Evolutionary conservation across 2,329 filamentous ascomycete species (phyloP), one percentile per base, ranked within the genome.

Genomic region (Aspergillus pseudotamarii): DNA sequence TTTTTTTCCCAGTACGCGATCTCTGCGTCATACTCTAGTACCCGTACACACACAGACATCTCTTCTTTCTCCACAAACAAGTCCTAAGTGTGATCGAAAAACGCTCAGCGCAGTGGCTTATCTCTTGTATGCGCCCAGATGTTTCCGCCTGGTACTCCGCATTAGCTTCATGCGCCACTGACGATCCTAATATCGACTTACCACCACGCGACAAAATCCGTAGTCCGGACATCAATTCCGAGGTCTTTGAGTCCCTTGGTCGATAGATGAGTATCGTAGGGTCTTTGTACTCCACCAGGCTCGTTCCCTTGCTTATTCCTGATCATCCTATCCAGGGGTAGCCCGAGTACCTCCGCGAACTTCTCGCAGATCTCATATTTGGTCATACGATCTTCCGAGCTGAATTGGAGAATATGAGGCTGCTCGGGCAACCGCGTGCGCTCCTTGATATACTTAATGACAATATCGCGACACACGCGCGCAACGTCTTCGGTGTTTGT

Each of bases 401-500:
- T 92, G 79, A 96, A 96, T 60, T 97, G 93, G 21, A 97, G 83
- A 50, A 93, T 86, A 32, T 74, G 80, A 0, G 93, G 93, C 45
- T 96, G 79, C 19, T 80, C 73, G 12, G 81, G 75, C 57, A 83
- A 79, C 43, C 85, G 81, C 45, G 80, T 78, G 14, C 81, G 78
- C 57, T 77, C 74, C 72, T 72, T 77, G 59, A 90, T 81, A 71
- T 94, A 95, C 71, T 91, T 89, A 65, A 82, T 83, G 2, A 91
- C 87, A 55, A 95, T 81, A 69, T 96, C 92, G 65, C 88, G 84
- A 71, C 89, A 91, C 53, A 97, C 91, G 45, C 94, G 85, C 21
- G 85, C 93, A 21, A 96, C 89, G 73, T 97, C 94, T 74, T 93
- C 90, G 0, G 93, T 96, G 75, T 95, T 95, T 9, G 93, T 96